These are phyloP conservation scores for Closterium sp. DNA, from an alignment of 139 green algal species.

Conservation along the genomic window DNA sequence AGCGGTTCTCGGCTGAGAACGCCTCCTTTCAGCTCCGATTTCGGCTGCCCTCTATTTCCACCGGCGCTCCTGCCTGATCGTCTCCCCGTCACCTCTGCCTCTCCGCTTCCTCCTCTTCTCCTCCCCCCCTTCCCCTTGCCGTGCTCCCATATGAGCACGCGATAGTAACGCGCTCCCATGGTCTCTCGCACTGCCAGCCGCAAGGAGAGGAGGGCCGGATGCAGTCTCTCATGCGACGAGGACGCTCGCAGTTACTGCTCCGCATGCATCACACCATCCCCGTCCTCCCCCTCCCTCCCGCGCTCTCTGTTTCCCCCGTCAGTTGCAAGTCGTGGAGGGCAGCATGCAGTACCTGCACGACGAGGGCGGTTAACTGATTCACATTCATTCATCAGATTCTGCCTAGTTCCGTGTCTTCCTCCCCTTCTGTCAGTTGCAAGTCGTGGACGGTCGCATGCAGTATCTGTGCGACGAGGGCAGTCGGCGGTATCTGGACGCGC, in stretches of 20 bases:
- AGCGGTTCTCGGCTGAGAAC: too few relatives aligned
- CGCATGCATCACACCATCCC: too few relatives aligned
- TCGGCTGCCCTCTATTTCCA: not conserved
- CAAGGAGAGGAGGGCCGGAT: too few relatives aligned
- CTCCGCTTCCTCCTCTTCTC: too few relatives aligned
- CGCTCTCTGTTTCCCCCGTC: not conserved
- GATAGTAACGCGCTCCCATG: not conserved
- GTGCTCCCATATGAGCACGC: not conserved
- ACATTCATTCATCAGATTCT: conserved; percentile 70
- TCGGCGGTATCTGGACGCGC: conserved; percentile 86
- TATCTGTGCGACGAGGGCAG: conserved; percentile 94
- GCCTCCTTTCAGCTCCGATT: not conserved
- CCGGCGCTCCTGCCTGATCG: not conserved
- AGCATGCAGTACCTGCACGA: conserved; percentile 98
- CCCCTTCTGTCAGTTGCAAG: conserved; percentile 68
- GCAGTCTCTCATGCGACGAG: too few relatives aligned
- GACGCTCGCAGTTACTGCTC: too few relatives aligned
- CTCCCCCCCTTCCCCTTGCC: too few relatives aligned
- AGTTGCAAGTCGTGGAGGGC: conserved; percentile 90
- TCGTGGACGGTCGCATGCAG: conserved; percentile 93
- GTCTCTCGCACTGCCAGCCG: not conserved
- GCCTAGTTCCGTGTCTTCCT: not conserved
- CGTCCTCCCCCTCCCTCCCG: not conserved
- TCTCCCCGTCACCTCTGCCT: too few relatives aligned
- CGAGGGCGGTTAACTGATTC: conserved; percentile 85